phyloP scores from a whole-genome alignment of 352 stramenopile genomes.

The Nothophytophthora sp. region DNA sequence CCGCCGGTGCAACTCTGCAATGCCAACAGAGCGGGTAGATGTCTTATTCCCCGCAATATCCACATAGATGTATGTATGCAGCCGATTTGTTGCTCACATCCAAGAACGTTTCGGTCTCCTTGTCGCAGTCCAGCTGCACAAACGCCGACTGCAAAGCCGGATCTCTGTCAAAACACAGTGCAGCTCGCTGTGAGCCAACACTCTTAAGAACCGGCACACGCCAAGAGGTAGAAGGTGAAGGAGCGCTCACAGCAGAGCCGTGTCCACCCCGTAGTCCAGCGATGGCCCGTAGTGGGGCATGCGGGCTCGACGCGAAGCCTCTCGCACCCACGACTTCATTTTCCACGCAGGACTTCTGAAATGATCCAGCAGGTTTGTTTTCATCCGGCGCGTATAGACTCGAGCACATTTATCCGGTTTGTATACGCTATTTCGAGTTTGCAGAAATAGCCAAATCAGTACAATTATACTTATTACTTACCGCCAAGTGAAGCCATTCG shows the following conservation, averaged over 20 bases:
- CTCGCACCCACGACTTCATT: conserved; percentile 86
- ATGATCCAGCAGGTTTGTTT: too few relatives aligned
- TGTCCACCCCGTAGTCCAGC: conserved; percentile 66
- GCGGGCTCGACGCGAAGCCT: conserved; percentile 51
- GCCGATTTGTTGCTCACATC: conserved; percentile 47
- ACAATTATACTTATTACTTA: too few relatives aligned
- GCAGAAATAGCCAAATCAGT: too few relatives aligned
- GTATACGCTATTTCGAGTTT: too few relatives aligned
- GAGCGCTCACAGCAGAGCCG: conserved; percentile 42
- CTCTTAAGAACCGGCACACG: too few relatives aligned
- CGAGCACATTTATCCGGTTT: too few relatives aligned
- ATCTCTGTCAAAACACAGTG: conserved; percentile 36
- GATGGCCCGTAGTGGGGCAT: conserved; percentile 47
- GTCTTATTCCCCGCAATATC: too few relatives aligned
- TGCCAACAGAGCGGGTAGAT: not conserved
- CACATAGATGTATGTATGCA: not conserved
- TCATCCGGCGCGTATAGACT: not conserved
- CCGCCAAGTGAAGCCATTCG: too few relatives aligned
- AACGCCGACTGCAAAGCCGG: conserved; percentile 60
- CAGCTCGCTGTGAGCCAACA: not conserved
- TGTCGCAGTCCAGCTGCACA: conserved; percentile 72
- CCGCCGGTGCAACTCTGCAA: conserved; percentile 75
- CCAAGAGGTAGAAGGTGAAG: not conserved
- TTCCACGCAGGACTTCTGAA: too few relatives aligned
- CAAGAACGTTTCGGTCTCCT: conserved; percentile 74